A percentile compares a stretch with the other conserved stretches of the same genome.
phyloP scores from a whole-genome alignment of 176 grass and related monocot species.

The Oryza punctata region DNA sequence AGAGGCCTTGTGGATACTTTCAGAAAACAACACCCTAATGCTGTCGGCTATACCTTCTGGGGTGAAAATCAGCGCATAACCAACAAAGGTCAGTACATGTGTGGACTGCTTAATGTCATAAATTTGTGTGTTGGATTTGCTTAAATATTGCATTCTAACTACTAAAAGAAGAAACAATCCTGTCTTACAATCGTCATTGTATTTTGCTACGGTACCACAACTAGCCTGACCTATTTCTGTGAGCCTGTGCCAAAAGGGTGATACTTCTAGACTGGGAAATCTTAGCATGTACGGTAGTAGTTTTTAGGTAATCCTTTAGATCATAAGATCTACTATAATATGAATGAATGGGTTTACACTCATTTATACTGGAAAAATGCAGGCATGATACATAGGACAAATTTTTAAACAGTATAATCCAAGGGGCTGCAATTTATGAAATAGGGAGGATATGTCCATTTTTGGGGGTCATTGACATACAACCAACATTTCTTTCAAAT shows the following conservation, averaged over 20 bases:
- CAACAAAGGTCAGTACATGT: constrained; percentile 37
- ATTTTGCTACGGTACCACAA: neutral
- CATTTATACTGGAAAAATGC: neutral
- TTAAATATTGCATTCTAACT: neutral
- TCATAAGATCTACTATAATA: neutral
- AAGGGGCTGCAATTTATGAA: neutral
- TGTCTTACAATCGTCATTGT: neutral
- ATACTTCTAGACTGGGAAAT: neutral
- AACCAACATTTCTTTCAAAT: neutral
- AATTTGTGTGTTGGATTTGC: neutral
- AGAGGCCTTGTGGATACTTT: constrained; percentile 83
- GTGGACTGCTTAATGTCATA: constrained; percentile 7
- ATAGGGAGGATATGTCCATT: too few relatives aligned
- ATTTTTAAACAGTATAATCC: neutral
- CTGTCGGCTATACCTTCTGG: constrained; percentile 79
- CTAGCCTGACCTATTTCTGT: neutral
- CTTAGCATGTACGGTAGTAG: neutral
- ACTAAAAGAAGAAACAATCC: neutral
- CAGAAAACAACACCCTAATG: constrained; percentile 80
- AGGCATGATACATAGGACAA: neutral
- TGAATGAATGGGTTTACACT: neutral
- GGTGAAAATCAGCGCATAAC: constrained; percentile 64
- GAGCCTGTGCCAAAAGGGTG: constrained; percentile 6
- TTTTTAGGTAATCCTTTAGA: neutral
- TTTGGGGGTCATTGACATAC: neutral